Conservation (phyloP, 163 green algal genomes). For the Chlorella variabilis region DNA sequence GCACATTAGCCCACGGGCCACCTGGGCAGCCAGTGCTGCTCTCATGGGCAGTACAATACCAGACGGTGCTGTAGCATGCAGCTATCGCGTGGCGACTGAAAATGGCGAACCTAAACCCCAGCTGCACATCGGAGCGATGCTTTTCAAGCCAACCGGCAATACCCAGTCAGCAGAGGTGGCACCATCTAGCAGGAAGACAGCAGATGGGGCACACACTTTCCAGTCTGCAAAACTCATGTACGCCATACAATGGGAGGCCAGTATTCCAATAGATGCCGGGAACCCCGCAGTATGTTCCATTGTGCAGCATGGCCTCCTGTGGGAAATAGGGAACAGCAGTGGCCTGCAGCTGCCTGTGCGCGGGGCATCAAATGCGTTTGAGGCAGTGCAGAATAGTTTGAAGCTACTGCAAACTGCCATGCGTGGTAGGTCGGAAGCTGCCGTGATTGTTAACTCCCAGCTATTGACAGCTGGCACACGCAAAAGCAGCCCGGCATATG, state of each 20-base stretch:
- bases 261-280: not conserved
- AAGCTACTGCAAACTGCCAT: not conserved
- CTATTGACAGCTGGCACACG: no score
- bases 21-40: not conserved
- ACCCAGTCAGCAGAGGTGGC: no score
- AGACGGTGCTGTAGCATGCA: not conserved
- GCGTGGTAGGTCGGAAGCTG: not conserved
- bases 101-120: not conserved
- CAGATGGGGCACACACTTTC: no score
- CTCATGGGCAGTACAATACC: not conserved
- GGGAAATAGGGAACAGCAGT: not conserved
- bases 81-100: not conserved
- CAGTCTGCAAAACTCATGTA: conserved; percentile 3
- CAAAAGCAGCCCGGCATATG: not conserved
- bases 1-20: not conserved
- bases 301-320: not conserved
- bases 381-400: not conserved
- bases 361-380: no score
- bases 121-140: not conserved
- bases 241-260: not conserved
- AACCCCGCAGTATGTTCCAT: not conserved
- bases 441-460: not conserved
- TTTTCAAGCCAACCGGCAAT: not conserved
- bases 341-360: not conserved
- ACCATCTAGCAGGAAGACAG: no score